phyloP scores from a whole-genome alignment of 495 filamentous ascomycete genomes.

The Tuber indicum region DNA sequence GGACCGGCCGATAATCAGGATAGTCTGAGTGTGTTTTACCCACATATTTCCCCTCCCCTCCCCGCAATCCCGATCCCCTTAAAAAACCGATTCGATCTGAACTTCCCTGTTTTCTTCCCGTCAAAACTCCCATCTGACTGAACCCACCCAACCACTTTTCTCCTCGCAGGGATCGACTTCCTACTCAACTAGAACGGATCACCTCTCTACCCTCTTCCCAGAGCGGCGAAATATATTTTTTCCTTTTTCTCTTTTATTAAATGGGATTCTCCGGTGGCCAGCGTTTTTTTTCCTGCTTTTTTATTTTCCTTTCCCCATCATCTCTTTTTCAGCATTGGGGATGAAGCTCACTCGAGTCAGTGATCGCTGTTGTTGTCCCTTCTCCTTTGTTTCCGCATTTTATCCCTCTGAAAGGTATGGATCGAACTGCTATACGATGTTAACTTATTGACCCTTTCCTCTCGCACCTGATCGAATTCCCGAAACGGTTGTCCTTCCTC shows the following conservation, averaged over 20 bases:
- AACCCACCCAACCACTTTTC: neutral
- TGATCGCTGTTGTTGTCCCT: neutral
- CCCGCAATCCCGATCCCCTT: neutral
- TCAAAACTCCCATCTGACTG: neutral
- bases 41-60: neutral
- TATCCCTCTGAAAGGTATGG: neutral
- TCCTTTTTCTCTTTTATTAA: neutral
- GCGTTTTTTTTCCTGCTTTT: neutral
- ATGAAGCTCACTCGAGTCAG: neutral
- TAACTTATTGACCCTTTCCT: neutral
- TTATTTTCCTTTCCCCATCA: neutral
- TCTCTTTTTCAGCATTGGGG: neutral
- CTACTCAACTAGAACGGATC: constrained; percentile 1
- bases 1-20: neutral
- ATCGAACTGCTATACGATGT: neutral
- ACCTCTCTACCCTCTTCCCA: neutral
- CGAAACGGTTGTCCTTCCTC: neutral
- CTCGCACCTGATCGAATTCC: neutral
- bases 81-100: neutral
- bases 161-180: neutral
- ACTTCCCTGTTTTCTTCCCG: neutral
- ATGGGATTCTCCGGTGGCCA: constrained; percentile 3
- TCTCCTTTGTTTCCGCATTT: neutral
- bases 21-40: neutral
- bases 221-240: neutral